Base-by-base conservation (phyloP, 352 stramenopile species). In the Blastocystis sp. region DNA sequence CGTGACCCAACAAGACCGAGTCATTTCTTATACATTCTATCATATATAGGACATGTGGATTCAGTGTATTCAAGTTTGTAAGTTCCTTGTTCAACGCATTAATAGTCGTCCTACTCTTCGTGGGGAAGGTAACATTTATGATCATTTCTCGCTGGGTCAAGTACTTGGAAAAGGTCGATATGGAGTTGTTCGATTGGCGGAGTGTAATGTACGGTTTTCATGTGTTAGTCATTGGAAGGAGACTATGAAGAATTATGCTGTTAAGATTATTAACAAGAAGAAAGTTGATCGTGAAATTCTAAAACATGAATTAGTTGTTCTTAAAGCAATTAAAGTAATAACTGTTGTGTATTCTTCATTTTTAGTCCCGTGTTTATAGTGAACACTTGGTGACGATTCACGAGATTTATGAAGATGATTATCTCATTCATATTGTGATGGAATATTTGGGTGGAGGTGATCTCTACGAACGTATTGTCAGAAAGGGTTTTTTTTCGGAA, bases 391-490 rank as follows among this genome's bases (percentile, higher is more conserved):
- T 84, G 4, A 66, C 73, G 6, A 84, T 84, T 56, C 51, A 84
- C 51, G 73, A 84, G 27, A 84, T 84, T 22, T 84, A 84, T 51
- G 73, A 84, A 84, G 73, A 84, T 42, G 73, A 84, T 44, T 84
- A 68, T 44, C 30, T 84, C 17, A 84, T 84, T 44, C 44, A 84
- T 35, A 84, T 84, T 22, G 73, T 84, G 56, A 84, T 84, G 73
- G 73, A 84, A 35, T 66, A 66, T 22, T 24, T 84, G 3, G 73
- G 48, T 33, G 73, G 73, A 19, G 73, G 53, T 42, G 73, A 84
- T 66, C 53, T 84, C 9, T 84, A 84, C 19, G 53, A 84, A 44
- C 73, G 73, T 17, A 68, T 84, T 24, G 33, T 5, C 11, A 27
- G 68, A n/a, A 84, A 42, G 22, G 73, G 73, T 3, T 35, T 22